These are phyloP conservation scores for Lanmaoa pseudosensibilis DNA, from an alignment of 768 basidiomycete genomes.

Conservation along the genomic window DNA sequence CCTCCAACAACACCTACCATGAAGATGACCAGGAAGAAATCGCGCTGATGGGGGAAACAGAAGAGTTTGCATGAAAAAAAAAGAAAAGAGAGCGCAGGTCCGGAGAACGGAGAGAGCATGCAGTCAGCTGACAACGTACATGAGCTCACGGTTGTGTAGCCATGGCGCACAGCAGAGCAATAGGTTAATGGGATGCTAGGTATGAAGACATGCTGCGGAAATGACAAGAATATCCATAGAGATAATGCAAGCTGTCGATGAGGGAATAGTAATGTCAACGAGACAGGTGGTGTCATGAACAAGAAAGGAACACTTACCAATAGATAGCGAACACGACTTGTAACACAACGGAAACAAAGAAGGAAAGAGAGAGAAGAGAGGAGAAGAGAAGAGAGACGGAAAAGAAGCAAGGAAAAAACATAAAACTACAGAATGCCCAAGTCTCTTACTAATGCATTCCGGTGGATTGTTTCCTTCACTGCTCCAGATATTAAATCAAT, in stretches of 20 bases:
- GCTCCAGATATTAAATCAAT: conserved; percentile 81
- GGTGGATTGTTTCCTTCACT: conserved; percentile 88
- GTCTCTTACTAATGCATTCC: conserved; percentile 84
- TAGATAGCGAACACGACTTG: no score
- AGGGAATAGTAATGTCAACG: not conserved
- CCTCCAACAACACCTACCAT: not conserved
- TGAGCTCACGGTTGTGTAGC: not conserved
- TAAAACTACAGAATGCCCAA: conserved; percentile 70
- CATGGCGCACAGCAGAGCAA: conserved; percentile 4
- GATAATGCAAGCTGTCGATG: conserved; percentile 27
- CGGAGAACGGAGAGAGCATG: not conserved
- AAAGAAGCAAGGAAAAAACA: no score
- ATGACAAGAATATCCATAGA: conserved; percentile 32
- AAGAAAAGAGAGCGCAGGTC: not conserved
- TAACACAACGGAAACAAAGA: not conserved
- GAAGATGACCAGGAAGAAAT: conserved; percentile 68
- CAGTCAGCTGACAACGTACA: not conserved
- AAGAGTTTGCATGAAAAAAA: conserved; percentile 58
- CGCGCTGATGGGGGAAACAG: conserved; percentile 75
- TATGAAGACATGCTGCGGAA: conserved; percentile 24
- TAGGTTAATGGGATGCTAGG: conserved; percentile 29
- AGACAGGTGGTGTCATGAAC: not conserved
- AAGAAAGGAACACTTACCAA: no score
- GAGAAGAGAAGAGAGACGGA: no score
- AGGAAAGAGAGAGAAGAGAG: not conserved